Base-by-base conservation (phyloP, 306 rosid species). In the Erythrophleum fordii region DNA sequence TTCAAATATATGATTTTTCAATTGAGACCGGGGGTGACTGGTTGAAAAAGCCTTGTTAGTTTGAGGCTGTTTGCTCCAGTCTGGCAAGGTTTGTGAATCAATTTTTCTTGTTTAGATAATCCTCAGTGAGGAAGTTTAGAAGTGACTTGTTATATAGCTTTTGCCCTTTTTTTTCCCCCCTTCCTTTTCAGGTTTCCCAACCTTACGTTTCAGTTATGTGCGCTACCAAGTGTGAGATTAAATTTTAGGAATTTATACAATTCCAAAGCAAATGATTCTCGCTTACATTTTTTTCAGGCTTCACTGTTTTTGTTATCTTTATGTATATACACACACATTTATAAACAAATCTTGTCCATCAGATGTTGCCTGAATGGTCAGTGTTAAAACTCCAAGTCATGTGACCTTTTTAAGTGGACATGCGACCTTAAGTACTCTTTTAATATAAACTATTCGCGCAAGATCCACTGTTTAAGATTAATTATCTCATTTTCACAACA, bases 231-330 rank as follows among this genome's bases (percentile, higher is more conserved):
- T 58, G 18, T 46, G 77, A 35, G 51, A 69, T 59, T 61, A 48
- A 49, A 52, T 71, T 28, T 68, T 70, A 37, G 75, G 44, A 39
- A 42, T 44, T 28, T 76, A 29, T 69, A 23, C 42, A 35, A 56
- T 76, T 62, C 42, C 60, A 64, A 64, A 70, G 58, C 77, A 53
- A 52, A 72, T 65, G 48, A 25, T 66, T 61, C 56, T 72, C 71
- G 73, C 20, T 41, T 42, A 34, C 25, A 34, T 8, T 56, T 67
- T 46, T 65, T 65, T 73, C 55, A 77, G 73, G 42, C 56, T 77
- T 68, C 53, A 68, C 69, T 59, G 64, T n/a, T 81, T 61, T 77
- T 51, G 7, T 4, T 31, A 29, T 37, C 25, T 41, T 5, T 20
- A 34, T n/a, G 29, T 12, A 26, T 5, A 12, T 34, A 5, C 35